Evolutionary conservation across 805 yeast genomes (phyloP).

Genomic region (Saccharomycopsis guyanensis): DNA sequence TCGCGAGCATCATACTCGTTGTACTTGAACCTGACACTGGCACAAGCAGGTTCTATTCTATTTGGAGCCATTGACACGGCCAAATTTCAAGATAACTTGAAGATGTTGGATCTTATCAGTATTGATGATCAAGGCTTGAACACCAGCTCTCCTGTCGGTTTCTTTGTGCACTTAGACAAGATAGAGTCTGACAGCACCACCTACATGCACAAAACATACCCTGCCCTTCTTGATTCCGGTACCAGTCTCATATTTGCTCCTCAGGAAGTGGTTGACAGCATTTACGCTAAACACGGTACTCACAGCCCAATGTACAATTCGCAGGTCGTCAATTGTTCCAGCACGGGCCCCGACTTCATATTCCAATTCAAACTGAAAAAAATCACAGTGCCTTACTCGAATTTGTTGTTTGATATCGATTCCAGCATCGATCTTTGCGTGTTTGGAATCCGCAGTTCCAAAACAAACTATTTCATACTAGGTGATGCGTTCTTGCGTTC

Average conservation of each 20-base stretch:
- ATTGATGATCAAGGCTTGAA: conserved; percentile 25
- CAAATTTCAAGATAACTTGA: conserved; percentile 46
- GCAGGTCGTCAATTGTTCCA: not conserved
- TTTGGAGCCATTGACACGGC: conserved; percentile 69
- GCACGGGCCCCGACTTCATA: conserved; percentile 26
- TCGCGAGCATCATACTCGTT: conserved; percentile 52
- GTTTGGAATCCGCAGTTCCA: conserved; percentile 33
- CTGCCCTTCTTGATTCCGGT: conserved; percentile 39
- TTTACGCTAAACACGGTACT: not conserved
- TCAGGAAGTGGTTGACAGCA: conserved; percentile 14
- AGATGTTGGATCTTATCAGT: conserved; percentile 45
- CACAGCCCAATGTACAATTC: not conserved
- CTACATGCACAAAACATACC: conserved; percentile 23
- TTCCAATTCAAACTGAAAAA: conserved; percentile 51
- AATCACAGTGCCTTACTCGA: conserved; percentile 42
- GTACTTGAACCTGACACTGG: conserved; percentile 37
- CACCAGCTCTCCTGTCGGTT: conserved; percentile 42
- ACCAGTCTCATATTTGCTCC: conserved; percentile 40
- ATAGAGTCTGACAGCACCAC: not conserved
- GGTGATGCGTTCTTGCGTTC: conserved; percentile 50
- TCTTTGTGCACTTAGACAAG: conserved; percentile 30
- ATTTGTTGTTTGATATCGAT: conserved; percentile 22
- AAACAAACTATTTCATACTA: conserved; percentile 32
- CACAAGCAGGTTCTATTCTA: conserved; percentile 41
- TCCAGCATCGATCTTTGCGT: conserved; percentile 33